Base-by-base conservation (phyloP, 352 stramenopile genomes). In the Phytophthora litchii region DNA sequence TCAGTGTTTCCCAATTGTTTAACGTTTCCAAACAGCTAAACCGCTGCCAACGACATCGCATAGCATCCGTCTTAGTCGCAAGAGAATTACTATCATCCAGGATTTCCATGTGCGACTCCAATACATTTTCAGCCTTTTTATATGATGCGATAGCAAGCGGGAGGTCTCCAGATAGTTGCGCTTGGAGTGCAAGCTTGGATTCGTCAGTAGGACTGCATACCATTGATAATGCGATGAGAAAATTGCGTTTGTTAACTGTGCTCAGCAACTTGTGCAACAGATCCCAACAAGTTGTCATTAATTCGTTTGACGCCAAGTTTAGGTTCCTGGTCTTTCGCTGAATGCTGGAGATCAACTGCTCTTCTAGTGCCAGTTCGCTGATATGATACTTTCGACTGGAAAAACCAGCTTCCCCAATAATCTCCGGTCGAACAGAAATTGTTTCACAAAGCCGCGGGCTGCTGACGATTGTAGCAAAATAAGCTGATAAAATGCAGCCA, bases 181-280 rank as follows among this genome's bases (percentile, higher is more conserved):
- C 77, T 59, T 90, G 62, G 2, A 94, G 62, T 27, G 85, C 83
- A 45, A 73, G 20, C 25, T 79, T 88, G 0, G 74, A 82, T 31
- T 92, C 78, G 1, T 84, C 60, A 1, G 71, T 70, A 21, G 72
- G 83, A 51, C 76, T 88, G 47, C 65, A 83, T 38, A 60, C 64
- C 7, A 80, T 76, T 3, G 80, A 72, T 0, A 92, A 69, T 10
- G 81, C 78, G 19, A 83, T 70, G 9, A 91, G 21, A 23, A 91
- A 78, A 27, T 90, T 86, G 12, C 67, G 77, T 45, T 90, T 89
- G 40, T 92, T 70, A 9, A 83, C 70, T 13, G 76, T 78, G 21
- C 78, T 67, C 35, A 94, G 42, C 25, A 94, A 48, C 41, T 92
- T 91, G 59, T 92, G 78, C 5, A 94, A 66, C 29, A 92, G 67